Evolutionary conservation across 2,329 filamentous ascomycete species (phyloP).

Genomic region (Claviceps capensis): DNA sequence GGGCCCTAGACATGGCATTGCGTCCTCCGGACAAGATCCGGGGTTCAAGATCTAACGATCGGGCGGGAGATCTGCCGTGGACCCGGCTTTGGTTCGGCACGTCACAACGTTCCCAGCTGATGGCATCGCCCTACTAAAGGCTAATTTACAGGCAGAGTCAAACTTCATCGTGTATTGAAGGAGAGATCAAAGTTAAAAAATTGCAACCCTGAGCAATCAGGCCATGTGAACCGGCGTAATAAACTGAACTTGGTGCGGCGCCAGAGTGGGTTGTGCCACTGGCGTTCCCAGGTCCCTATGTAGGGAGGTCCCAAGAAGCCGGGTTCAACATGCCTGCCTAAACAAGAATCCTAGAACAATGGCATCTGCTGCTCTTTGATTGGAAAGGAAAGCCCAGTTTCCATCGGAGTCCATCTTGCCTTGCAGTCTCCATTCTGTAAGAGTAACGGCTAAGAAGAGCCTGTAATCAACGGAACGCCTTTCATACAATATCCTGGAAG

Average conservation of each 20-base stretch:
- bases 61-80: no score
- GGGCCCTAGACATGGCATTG: no score
- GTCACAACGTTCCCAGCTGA: no score
- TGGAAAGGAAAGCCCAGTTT: neutral
- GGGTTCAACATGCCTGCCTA: neutral
- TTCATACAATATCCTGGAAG: conserved; percentile 6
- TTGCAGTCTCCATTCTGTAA: conserved; percentile 1
- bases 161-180: no score
- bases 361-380: neutral
- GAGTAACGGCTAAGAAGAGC: neutral
- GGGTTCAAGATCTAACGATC: no score
- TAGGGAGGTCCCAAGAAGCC: neutral
- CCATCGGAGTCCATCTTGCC: neutral
- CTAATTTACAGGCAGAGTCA: no score
- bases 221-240: neutral
- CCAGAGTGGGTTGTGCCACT: conserved; percentile 5
- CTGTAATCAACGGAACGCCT: conserved; percentile 3
- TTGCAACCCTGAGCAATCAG: neutral
- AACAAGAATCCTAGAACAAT: neutral
- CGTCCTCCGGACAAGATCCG: no score
- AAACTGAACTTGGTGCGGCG: neutral
- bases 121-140: no score
- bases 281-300: conserved; percentile 1
- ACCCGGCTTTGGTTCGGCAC: no score
- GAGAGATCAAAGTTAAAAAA: no score